Conservation (phyloP, 805 yeast genomes). For the Metschnikowia cerradonensis region DNA sequence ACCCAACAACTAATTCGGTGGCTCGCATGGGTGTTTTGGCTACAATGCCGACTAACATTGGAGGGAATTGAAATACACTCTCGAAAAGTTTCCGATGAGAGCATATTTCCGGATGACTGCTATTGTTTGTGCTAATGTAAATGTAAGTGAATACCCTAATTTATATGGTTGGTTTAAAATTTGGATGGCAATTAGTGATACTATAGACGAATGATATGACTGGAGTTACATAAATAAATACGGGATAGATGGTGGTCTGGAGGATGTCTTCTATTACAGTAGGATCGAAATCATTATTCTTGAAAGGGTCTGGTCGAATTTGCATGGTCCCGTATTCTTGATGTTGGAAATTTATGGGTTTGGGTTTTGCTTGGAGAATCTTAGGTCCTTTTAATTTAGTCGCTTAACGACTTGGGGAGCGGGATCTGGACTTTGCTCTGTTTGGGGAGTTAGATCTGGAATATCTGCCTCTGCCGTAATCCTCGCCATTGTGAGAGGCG, state of each 20-base stretch:
- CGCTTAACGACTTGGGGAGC: slow-evolving; percentile 25
- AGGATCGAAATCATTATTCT: neutral
- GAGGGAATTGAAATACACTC: neutral
- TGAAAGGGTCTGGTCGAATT: neutral
- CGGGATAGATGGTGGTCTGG: neutral
- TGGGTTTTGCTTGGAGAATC: neutral
- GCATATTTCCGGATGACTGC: neutral
- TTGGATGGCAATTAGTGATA: neutral
- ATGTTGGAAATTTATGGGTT: neutral
- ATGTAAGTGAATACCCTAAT: neutral
- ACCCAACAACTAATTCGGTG: slow-evolving; percentile 7
- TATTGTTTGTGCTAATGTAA: neutral
- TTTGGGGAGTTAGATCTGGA: slow-evolving; percentile 32
- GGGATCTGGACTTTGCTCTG: slow-evolving; percentile 38
- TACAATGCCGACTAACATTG: neutral
- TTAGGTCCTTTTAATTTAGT: neutral
- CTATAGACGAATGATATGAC: neutral
- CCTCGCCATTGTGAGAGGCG: slow-evolving; percentile 9
- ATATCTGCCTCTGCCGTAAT: slow-evolving; percentile 23
- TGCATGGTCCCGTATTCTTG: neutral
- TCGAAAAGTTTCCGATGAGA: neutral
- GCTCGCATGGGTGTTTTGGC: slow-evolving; percentile 6
- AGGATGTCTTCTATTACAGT: slow-evolving; percentile 1
- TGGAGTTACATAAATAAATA: neutral
- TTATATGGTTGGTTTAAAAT: neutral